Evolutionary conservation across 2,329 filamentous ascomycete species (phyloP), one percentile per base, ranked within the genome.

Genomic region (Colletotrichum orbiculare): DNA sequence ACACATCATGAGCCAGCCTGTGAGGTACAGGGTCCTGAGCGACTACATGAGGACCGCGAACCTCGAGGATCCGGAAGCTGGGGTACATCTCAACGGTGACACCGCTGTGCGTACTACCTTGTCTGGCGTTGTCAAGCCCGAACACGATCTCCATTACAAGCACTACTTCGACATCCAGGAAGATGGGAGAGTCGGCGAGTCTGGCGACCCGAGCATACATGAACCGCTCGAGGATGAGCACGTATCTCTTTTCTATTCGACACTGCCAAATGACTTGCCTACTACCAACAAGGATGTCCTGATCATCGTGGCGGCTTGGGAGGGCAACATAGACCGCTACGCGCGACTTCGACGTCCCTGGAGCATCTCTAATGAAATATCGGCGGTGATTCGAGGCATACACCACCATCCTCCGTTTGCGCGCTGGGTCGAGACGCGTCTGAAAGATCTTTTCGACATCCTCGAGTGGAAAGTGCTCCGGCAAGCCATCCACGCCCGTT

Each of bases 261-360:
- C 76, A 2, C 69, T 81, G 1, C 79, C 78, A 1, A 25, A 37
- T 1, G 73, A 81, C 57, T 71, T 81, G 8, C 79, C 78, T 2
- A 63, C 70, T 0, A 63, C 75, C 3, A 71, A 79, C 39, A 82
- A 82, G 53, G 73, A 78, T 47, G 39, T 78, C 0, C 70, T 81
- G 1, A 78, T 81, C 11, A 66, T 72, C 5, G 72, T 76, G 55
- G 77, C 79, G 0, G 78, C 78, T 0, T 80, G 75, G 25, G 62
- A 71, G 1, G 78, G 79, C 2, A 73, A 82, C 17, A 64, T 81
- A 6, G 78, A 82, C 48, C 74, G 78, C 3, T 82, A 80, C 45
- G 25, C 59, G 0, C 73, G 78, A 1, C 70, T 82, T 0, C 69
- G 71, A 13, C 69, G 76, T 9, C 77, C 75, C 4, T 42, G 50